These are phyloP conservation scores for Verticillium longisporum DNA, from an alignment of 2,329 filamentous ascomycete genomes.

Conservation along the genomic window DNA sequence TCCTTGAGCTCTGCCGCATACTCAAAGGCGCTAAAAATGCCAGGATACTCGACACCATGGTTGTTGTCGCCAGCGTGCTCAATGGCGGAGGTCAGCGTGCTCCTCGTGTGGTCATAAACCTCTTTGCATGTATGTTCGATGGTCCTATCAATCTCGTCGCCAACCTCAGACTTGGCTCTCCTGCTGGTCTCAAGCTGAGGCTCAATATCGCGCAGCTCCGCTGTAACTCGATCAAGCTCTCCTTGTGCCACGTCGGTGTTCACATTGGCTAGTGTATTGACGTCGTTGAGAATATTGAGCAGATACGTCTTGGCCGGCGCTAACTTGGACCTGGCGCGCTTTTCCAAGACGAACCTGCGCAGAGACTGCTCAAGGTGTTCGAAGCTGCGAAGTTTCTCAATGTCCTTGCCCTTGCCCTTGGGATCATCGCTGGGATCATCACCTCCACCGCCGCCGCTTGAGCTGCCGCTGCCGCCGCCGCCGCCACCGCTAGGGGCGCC, in stretches of 20 bases:
- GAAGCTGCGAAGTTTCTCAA: constrained; percentile 84
- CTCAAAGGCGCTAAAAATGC: constrained; percentile 75
- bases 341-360: constrained; percentile 89
- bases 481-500: constrained; percentile 45
- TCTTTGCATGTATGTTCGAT: constrained; percentile 82
- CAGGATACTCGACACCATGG: constrained; percentile 80
- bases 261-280: constrained; percentile 74
- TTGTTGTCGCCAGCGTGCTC: constrained; percentile 67
- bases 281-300: constrained; percentile 83
- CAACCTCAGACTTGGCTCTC: constrained; percentile 71
- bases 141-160: constrained; percentile 70
- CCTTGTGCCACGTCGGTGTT: constrained; percentile 82
- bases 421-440: constrained; percentile 51
- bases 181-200: constrained; percentile 79
- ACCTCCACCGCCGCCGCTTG: constrained; percentile 48
- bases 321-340: constrained; percentile 89
- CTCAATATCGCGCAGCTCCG: constrained; percentile 75
- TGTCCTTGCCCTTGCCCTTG: constrained; percentile 78
- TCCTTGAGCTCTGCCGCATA: constrained; percentile 91
- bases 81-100: constrained; percentile 70
- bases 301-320: constrained; percentile 94
- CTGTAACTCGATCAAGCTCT: constrained; percentile 76
- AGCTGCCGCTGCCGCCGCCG: constrained; percentile 43
- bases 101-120: constrained; percentile 77
- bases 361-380: constrained; percentile 83